Evolutionary conservation across 2,329 filamentous ascomycete species (phyloP).

Genomic region (Aspergillus viridinutans): DNA sequence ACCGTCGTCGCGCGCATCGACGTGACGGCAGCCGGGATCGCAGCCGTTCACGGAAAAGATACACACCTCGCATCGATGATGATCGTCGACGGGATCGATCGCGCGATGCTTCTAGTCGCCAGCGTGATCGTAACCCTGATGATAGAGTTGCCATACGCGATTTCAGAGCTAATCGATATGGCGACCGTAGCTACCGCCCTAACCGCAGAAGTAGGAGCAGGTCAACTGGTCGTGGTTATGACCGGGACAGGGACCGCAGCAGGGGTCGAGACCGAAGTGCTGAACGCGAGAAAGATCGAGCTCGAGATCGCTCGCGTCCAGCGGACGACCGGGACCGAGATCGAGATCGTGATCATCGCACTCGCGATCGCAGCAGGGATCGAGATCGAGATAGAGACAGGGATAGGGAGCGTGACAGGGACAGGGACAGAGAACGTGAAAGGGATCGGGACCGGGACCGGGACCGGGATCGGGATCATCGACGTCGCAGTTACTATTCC

Average conservation of each 20-base stretch:
- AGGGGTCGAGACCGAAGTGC: conserved; percentile 8
- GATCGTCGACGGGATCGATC: conserved; percentile 27
- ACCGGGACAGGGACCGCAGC: conserved; percentile 24
- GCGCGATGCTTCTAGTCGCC: conserved; percentile 24
- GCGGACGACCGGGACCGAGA: conserved; percentile 12
- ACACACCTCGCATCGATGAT: conserved; percentile 26
- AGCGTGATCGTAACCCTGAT: conserved; percentile 31
- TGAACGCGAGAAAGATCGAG: background rate
- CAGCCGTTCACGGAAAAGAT: conserved; percentile 27
- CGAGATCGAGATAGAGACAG: conserved; percentile 12
- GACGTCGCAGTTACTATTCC: conserved; percentile 15
- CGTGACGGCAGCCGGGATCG: conserved; percentile 26
- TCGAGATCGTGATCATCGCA: conserved; percentile 6
- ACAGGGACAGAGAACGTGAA: conserved; percentile 7
- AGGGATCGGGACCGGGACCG: conserved; percentile 13
- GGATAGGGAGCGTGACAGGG: conserved; percentile 8
- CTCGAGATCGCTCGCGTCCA: conserved; percentile 4
- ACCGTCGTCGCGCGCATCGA: conserved; percentile 20
- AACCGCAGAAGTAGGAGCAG: conserved; percentile 33
- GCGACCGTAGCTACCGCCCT: conserved; percentile 32
- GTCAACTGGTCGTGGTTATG: conserved; percentile 24
- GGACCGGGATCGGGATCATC: conserved; percentile 14
- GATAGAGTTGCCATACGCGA: conserved; percentile 30
- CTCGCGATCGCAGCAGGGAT: conserved; percentile 5
- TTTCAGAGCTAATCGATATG: conserved; percentile 24